Evolutionary conservation across 225 moss, liverwort and hornwort genomes (phyloP), one percentile per base, ranked within the genome.

Genomic region (Lunularia cruciata): DNA sequence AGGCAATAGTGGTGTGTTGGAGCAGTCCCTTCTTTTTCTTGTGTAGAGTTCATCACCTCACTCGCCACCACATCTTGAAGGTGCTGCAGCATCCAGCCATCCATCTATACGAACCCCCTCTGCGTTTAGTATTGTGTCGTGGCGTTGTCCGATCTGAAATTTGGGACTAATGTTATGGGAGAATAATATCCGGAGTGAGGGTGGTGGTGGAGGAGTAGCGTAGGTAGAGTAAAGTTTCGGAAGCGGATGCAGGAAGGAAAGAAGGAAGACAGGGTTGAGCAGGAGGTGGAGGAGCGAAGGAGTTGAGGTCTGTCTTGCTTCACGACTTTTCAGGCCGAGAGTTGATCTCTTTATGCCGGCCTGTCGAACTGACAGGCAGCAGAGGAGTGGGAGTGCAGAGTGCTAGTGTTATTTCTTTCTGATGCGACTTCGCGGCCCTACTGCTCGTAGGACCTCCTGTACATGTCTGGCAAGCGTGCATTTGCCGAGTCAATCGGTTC

Each of bases 301-400:
- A 54, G 2, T 55, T 14, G 56, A 18, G 26, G 16, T 32, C 23
- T 57, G 56, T 30, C 32, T 26, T 33, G 15, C 19, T 60, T 19
- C 20, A 22, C 37, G 36, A 36, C 0, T 58, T 60, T 37, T n/a
- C 8, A 60, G 35, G 35, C 37, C 33, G 59, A 26, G 16, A 36
- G 0, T 60, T 60, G 7, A 37, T n/a, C 20, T 20, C 6, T 5
- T 19, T 20, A 36, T 57, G 31, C 32, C 56, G 20, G 59, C n/a
- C 31, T 34, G 36, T 20, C 5, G 59, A 36, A 60, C 57, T 34
- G 33, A 34, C 57, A 57, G 57, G 14, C 33, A 57, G 57, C 57
- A 57, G 33, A 57, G 54, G 57, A 57, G 32, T 57, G 57, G 32
- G 19, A 15, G 16, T 34, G 33, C 57, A n/a, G n/a, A n/a, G n/a